These are phyloP conservation scores for Zanthoxylum bungeanum DNA, from an alignment of 345 rosid genomes.

Conservation along the genomic window DNA sequence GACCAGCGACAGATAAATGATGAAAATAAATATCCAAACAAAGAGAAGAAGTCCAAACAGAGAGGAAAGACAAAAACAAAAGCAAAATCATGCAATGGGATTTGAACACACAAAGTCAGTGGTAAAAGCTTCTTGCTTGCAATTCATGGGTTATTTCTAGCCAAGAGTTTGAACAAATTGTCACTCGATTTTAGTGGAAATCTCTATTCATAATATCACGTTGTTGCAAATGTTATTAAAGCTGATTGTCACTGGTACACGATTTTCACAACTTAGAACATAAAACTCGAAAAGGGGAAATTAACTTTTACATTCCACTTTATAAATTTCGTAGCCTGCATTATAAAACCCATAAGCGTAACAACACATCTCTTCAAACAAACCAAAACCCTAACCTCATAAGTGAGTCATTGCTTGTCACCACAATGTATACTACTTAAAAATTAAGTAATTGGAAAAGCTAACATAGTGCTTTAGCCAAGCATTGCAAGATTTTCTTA, in stretches of 20 bases:
- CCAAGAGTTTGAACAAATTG: background rate
- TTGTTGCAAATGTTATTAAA: too few relatives aligned
- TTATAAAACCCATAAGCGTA: background rate
- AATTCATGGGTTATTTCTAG: background rate
- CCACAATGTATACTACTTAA: background rate
- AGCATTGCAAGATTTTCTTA: too few relatives aligned
- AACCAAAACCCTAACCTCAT: background rate
- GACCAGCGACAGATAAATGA: background rate
- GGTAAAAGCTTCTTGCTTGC: background rate
- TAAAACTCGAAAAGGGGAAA: too few relatives aligned
- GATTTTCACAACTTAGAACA: too few relatives aligned
- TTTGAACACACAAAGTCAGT: background rate
- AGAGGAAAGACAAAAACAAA: background rate
- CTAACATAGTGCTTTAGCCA: too few relatives aligned
- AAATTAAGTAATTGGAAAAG: too few relatives aligned
- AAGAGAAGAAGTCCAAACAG: background rate
- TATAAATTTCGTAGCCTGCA: background rate
- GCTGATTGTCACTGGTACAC: too few relatives aligned
- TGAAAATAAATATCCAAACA: background rate
- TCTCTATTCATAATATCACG: background rate
- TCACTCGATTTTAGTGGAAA: background rate
- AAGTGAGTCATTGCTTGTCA: background rate
- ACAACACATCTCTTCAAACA: background rate
- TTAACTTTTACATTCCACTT: background rate
- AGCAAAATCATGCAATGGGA: background rate